phyloP scores from a whole-genome alignment of 2,329 filamentous ascomycete genomes.

The Fusarium oligoseptatum region DNA sequence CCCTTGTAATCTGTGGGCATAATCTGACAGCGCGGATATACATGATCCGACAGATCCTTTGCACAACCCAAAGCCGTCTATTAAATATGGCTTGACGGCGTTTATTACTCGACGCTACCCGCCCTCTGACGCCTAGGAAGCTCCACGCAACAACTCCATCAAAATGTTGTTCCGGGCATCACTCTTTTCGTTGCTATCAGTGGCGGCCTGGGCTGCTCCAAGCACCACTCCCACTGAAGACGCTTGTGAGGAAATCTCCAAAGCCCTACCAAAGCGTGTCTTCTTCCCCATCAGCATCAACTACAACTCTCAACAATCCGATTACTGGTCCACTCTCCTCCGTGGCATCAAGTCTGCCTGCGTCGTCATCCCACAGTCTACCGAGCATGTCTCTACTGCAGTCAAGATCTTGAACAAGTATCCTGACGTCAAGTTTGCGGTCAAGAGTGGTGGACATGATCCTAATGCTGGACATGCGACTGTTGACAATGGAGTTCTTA shows the following conservation, averaged over 20 bases:
- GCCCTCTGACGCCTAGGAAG: not conserved
- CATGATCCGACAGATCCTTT: not conserved
- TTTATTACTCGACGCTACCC: not conserved
- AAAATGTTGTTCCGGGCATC: not conserved
- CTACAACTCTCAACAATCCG: not conserved
- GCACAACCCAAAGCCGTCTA: not conserved
- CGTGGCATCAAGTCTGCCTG: constrained; percentile 21
- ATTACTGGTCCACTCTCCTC: constrained; percentile 18
- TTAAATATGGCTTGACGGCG: not conserved
- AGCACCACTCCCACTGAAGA: not conserved
- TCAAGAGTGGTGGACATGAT: constrained; percentile 24
- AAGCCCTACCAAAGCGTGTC: not conserved
- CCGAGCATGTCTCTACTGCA: constrained; percentile 5
- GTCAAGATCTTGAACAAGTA: constrained; percentile 29
- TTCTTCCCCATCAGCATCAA: constrained; percentile 2
- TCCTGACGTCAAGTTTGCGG: constrained; percentile 21
- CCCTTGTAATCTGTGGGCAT: not conserved
- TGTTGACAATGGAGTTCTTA: constrained; percentile 12
- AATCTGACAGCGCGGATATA: not conserved
- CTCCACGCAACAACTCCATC: not conserved
- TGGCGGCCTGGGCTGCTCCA: not conserved
- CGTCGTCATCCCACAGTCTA: constrained; percentile 3
- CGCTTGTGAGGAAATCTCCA: constrained; percentile 21
- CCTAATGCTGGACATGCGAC: constrained; percentile 21
- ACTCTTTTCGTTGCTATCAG: not conserved